A percentile compares a stretch with the other conserved stretches of the same genome.
phyloP scores from a whole-genome alignment of 2,329 filamentous ascomycete species.

The Diaporthe australafricana region DNA sequence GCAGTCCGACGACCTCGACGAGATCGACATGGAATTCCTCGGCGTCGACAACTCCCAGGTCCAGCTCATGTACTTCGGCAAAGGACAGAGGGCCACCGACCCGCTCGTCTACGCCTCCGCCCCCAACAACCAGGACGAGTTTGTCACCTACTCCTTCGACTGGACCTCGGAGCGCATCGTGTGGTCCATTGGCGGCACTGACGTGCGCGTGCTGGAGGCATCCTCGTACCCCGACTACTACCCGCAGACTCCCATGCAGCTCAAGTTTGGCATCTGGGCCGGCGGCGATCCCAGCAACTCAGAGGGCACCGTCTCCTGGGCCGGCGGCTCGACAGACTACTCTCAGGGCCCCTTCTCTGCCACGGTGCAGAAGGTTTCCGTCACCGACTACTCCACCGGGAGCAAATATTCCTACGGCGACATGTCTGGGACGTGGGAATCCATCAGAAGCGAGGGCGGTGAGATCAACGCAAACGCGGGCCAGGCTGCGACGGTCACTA shows the following conservation, averaged over 20 bases:
- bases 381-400: conserved; percentile 95
- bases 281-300: conserved; percentile 87
- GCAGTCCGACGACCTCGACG: conserved; percentile 91
- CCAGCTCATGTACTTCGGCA: conserved; percentile 98
- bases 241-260: conserved; percentile 94
- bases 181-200: conserved; percentile 85
- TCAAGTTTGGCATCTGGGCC: conserved; percentile 93
- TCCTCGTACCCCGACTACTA: conserved; percentile 82
- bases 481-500: conserved; percentile 65
- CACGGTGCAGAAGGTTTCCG: conserved; percentile 79
- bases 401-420: conserved; percentile 86
- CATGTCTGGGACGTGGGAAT: conserved; percentile 80
- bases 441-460: conserved; percentile 85
- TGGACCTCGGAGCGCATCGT: conserved; percentile 89
- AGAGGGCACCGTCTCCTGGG: conserved; percentile 89
- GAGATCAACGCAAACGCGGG: conserved; percentile 76
- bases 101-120: conserved; percentile 84
- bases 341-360: conserved; percentile 86
- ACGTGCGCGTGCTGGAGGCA: conserved; percentile 80
- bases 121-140: conserved; percentile 76
- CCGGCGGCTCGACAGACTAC: conserved; percentile 88
- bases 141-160: conserved; percentile 89
- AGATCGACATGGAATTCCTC: conserved; percentile 98
- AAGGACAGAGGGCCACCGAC: conserved; percentile 90
- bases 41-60: conserved; percentile 81